Evolutionary conservation across 106 monocot species (phyloP), one percentile per base, ranked within the genome.

Genomic region (Dendrobium officinale): DNA sequence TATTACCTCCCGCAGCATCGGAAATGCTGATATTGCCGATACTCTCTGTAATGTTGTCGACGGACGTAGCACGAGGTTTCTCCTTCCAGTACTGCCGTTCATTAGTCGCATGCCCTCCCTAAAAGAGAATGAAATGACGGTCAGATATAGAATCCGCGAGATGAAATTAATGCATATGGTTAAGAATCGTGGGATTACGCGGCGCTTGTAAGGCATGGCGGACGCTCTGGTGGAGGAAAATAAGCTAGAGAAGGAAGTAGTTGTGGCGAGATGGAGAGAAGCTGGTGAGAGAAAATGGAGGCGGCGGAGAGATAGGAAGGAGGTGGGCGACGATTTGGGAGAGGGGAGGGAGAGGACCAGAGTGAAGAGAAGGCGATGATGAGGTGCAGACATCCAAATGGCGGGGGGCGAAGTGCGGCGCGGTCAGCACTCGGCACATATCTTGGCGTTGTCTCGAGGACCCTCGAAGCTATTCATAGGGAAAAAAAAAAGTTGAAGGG

Each of bases 21-120:
- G 80, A 42, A 9, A 91, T 49, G 70, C 77, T 83, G 42, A 91
- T 24, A 70, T 56, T 78, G 18, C 58, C 33, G 13, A 91, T 15
- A 0, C 49, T 51, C 29, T 80, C 83, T 33, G 87, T 26, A 26
- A 85, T 76, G 9, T 72, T 42, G 73, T 29, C 11, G 22, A 3
- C 61, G 68, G 22, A 29, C 42, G 13, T 78, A 20, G 78, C 15
- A 0, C 42, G 68, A 15, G 72, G 55, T 72, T 86, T 73, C 86
- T 74, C 67, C 45, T 83, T 80, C 82, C 83, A 83, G 72, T 83
- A 77, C 48, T 55, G 31, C 42, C 45, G 76, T n/a, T 68, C 80
- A 6, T 33, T 15, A 37, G 70, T 13, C 70, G 16, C 3, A 10
- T 22, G 33, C 16, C 70, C 22, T 10, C 70, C 70, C 86, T 86